Percentiles rank a stretch among this genome's conserved stretches.
phyloP scores from a whole-genome alignment of 139 green algal genomes.

The Chlamydomonas eustigma region DNA sequence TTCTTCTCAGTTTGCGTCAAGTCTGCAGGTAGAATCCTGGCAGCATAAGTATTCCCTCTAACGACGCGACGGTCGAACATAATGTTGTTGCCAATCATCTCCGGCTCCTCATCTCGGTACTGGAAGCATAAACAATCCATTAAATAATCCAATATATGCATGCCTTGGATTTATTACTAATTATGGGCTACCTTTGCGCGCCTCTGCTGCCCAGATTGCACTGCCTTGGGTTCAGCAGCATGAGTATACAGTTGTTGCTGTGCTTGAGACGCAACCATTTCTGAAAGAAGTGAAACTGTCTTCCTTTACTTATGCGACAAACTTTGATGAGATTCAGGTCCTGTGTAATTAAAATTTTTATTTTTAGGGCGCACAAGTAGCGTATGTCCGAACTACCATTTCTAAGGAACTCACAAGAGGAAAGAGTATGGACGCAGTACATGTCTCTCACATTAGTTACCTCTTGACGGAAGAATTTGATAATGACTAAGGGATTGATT shows the following conservation, averaged over 20 bases:
- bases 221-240: constrained; percentile 53
- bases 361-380: no score
- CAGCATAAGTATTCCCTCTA: constrained; percentile 79
- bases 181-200: constrained; percentile 48
- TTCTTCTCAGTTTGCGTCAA: constrained; percentile 20
- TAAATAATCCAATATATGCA: background rate
- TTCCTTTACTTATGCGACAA: no score
- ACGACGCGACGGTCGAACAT: constrained; percentile 86
- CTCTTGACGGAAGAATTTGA: no score
- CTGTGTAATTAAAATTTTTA: no score
- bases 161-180: background rate
- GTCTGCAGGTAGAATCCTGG: constrained; percentile 64
- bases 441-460: no score
- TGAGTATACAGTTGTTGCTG: constrained; percentile 60
- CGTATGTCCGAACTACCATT: no score
- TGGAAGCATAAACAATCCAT: constrained; percentile 12
- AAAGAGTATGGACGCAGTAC: no score
- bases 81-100: constrained; percentile 54
- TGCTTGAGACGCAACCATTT: constrained; percentile 6
- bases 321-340: no score
- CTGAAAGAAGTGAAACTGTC: no score
- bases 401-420: no score
- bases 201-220: constrained; percentile 34
- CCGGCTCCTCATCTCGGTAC: constrained; percentile 50
- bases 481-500: no score